Evolutionary conservation across 805 yeast species (phyloP).

Genomic region (Teunomyces tritomae): DNA sequence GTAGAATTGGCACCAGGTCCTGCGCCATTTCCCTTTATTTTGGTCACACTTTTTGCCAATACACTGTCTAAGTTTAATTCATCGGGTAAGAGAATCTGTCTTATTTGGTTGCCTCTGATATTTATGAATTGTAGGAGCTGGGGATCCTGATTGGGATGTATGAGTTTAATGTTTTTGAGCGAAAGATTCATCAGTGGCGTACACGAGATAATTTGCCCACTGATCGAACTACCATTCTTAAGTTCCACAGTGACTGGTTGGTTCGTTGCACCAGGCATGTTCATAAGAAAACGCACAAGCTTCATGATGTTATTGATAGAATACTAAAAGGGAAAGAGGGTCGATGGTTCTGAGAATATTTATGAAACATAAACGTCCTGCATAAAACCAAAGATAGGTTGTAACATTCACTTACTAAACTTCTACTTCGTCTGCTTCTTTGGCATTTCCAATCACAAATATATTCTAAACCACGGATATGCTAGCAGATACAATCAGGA

Average conservation of each 20-base stretch:
- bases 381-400: neutral
- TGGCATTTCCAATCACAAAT: neutral
- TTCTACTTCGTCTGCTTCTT: too few species aligned
- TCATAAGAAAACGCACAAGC: constrained; percentile 76
- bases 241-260: constrained; percentile 89
- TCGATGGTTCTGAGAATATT: too few species aligned
- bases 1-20: constrained; percentile 32
- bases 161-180: constrained; percentile 74
- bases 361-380: neutral
- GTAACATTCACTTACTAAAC: too few species aligned
- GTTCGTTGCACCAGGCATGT: constrained; percentile 57
- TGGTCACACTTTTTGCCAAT: constrained; percentile 50
- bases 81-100: constrained; percentile 83
- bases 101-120: constrained; percentile 83
- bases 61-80: constrained; percentile 70
- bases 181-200: constrained; percentile 90
- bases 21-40: constrained; percentile 43
- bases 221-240: constrained; percentile 83
- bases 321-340: too few species aligned
- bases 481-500: constrained; percentile 19
- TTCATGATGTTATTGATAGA: constrained; percentile 41
- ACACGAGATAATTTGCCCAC: constrained; percentile 82
- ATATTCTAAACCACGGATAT: neutral
- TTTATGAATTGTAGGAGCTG: constrained; percentile 72
- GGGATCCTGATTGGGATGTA: constrained; percentile 68